These are phyloP conservation scores for Trichocladium antarcticum DNA, from an alignment of 495 filamentous ascomycete genomes.

Conservation along the genomic window DNA sequence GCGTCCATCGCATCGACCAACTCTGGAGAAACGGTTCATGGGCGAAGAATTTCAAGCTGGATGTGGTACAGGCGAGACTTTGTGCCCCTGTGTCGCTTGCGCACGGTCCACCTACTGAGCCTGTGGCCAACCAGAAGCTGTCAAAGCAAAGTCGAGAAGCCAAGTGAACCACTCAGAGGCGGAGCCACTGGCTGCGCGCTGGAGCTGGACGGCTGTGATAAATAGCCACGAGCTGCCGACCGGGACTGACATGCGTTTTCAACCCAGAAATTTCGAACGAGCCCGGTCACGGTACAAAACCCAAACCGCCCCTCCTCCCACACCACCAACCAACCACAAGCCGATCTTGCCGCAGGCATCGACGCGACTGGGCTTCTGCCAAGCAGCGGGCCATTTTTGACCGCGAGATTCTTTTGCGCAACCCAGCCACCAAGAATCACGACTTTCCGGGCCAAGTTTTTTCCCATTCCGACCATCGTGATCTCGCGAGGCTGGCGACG, in stretches of 20 bases:
- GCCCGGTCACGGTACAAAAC: slow-evolving; percentile 17
- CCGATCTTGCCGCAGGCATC: background rate
- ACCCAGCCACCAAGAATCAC: slow-evolving; percentile 14
- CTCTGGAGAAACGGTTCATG: too few species aligned
- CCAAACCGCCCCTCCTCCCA: background rate
- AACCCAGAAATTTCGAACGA: slow-evolving; percentile 25
- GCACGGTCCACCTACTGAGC: slow-evolving; percentile 17
- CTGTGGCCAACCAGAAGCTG: slow-evolving; percentile 20
- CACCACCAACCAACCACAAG: slow-evolving; percentile 18
- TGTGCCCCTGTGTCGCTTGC: slow-evolving; percentile 17
- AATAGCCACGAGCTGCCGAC: slow-evolving; percentile 33
- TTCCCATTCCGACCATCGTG: slow-evolving; percentile 16
- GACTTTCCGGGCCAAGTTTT: slow-evolving; percentile 14
- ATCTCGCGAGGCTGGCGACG: slow-evolving; percentile 23
- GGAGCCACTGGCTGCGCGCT: slow-evolving; percentile 17
- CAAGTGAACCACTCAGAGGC: slow-evolving; percentile 24
- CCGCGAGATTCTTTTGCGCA: background rate
- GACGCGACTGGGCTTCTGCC: background rate
- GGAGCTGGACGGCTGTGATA: slow-evolving; percentile 25
- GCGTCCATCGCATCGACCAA: too few species aligned
- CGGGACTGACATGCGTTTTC: slow-evolving; percentile 30
- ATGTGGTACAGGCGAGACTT: slow-evolving; percentile 13
- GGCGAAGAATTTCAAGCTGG: background rate
- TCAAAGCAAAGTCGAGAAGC: slow-evolving; percentile 16
- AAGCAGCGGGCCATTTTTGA: too few species aligned